Base-by-base conservation (phyloP, 2,329 filamentous ascomycete genomes). In the Exophiala alcalophila region DNA sequence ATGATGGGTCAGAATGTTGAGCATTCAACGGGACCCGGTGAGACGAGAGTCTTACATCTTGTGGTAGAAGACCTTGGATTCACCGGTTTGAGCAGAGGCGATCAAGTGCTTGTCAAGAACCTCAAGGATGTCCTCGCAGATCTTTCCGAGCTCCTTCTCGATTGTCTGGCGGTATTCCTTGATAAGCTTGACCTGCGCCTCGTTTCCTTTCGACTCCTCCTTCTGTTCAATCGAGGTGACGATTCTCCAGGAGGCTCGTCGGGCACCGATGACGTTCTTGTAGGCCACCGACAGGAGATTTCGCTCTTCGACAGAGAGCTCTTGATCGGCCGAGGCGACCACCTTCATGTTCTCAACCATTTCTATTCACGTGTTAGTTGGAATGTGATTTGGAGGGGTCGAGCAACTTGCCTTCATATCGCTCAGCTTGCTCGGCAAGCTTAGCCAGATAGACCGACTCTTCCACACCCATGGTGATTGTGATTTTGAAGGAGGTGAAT, bases 311-410 rank as follows among this genome's bases (percentile, higher is more conserved):
- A 96, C 89, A 55, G 83, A 84, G 61, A 89, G 78, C 64, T 89
- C 84, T 63, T 74, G 81, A 66, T 86, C 81, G 67, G 91, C 87
- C 59, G 86, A 90, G 63, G 91, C 91, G 64, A 96, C 91, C 59
- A 86, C 83, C 83, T 96, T 97, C 91, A 97, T 97, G 82, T 96
- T 95, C 79, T 95, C 89, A 59, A 97, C 91, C 91, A 97, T 96
- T 76, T 96, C 91, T 96, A 71, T 24, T 21, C 26, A 44, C 37
- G 27, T 32, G 48, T 59, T 49, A 59, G 55, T 53, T 50, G 30
- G 23, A 38, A 27, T 21, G 12, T 30, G 19, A 31, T 26, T 25
- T 3, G 27, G 35, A 28, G 36, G 31, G 38, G 20, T 12, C 35
- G 18, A 42, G 72, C n/a, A 57, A 65, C 79, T 65, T 76, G 97